Base-by-base conservation (phyloP, 129 eudicot species). In the Logfia minima region DNA sequence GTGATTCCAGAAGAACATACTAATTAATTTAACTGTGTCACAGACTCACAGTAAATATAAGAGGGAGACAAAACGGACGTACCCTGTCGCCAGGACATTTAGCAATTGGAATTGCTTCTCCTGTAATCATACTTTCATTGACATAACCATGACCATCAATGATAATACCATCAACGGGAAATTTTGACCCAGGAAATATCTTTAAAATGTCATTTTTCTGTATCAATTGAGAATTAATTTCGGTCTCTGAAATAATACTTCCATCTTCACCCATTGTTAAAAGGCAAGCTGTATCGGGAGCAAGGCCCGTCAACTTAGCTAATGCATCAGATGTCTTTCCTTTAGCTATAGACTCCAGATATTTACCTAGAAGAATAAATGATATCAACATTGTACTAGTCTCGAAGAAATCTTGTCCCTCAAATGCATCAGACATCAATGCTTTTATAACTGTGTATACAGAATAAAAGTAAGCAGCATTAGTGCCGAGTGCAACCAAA, bases 401-500 rank as follows among this genome's bases (percentile, higher is more conserved):
- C 78, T 84, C 87, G 7, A 87, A 87, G 56, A 87, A 87, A 82
- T 87, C 91, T 28, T 80, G 77, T 37, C 86, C 88, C 70, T 84
- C 85, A 35, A 81, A 87, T 18, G 43, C 31, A 21, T 52, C 74
- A 34, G 88, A 87, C 28, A 72, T 16, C 31, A 73, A 56, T 1
- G 91, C 86, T 72, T 80, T 60, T 45, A 87, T 21, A 34, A 84
- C 80, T 18, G 83, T 76, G 81, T 87, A 87, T 32, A 82, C 83
- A 26, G 88, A 87, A 64, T 81, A 87, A 29, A 87, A 87, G 75
- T 87, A 87, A 4, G 88, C 91, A 32, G 91, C 84, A 76, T 87
- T 87, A 23, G 91, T 87, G 61, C 91, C 91, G 28, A 87, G 84
- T 10, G 91, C 91, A 34, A 87, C 84, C 78, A 87, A 65, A 17